A percentile compares a stretch with the other conserved stretches of the same genome.
These are phyloP conservation scores for Cymbopogon flexuosus DNA, from an alignment of 202 grass and related monocot species.

Conservation along the genomic window DNA sequence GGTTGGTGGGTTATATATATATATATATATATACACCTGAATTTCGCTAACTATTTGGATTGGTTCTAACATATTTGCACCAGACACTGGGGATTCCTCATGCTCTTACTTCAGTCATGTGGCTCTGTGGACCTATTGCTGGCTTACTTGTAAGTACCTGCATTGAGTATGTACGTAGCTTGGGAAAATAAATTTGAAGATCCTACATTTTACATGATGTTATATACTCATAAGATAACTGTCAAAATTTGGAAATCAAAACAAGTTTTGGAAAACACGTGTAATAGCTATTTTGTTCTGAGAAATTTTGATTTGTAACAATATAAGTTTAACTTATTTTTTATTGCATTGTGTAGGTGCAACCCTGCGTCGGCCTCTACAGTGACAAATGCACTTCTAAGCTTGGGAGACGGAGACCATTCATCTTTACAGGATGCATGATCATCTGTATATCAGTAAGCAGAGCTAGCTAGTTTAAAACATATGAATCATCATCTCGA, in stretches of 20 bases:
- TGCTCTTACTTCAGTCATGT: conserved; percentile 78
- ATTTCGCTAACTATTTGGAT: background rate
- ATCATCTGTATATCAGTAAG: conserved; percentile 60
- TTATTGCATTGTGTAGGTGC: conserved; percentile 35
- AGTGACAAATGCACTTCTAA: conserved; percentile 70
- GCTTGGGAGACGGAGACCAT: conserved; percentile 58
- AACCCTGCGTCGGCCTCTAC: conserved; percentile 64
- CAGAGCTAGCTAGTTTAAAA: conserved; percentile 1
- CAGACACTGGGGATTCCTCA: conserved; percentile 83
- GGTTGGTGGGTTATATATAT: too few species aligned
- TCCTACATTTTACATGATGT: background rate
- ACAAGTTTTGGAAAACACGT: background rate
- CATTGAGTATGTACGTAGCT: background rate
- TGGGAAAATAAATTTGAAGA: background rate
- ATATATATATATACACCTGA: background rate
- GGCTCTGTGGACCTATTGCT: conserved; percentile 79
- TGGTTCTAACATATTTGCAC: background rate
- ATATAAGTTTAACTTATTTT: background rate
- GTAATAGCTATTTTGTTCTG: background rate
- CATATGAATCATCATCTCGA: background rate
- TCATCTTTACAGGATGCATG: conserved; percentile 61
- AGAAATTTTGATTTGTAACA: background rate
- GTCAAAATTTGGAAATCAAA: background rate
- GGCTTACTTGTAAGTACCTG: conserved; percentile 69
- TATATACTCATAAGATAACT: background rate